Conservation (phyloP, 176 grass and related monocot species). For the Cenchrus fungigraminus region DNA sequence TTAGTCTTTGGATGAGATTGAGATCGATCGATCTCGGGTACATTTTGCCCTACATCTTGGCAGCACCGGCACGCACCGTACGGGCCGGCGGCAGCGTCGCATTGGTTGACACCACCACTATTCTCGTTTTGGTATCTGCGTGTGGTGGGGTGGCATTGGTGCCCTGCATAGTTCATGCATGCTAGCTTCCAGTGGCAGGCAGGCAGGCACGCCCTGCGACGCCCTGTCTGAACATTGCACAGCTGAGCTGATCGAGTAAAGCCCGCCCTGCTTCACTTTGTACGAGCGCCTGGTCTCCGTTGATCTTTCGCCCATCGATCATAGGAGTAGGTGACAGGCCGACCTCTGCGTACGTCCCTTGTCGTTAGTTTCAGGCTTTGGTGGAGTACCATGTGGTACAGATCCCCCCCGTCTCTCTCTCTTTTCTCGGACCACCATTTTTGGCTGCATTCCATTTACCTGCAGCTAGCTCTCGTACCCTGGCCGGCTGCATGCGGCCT, state of each 20-base stretch:
- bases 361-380: constrained; percentile 20
- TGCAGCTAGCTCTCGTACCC: not conserved
- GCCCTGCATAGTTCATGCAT: not conserved
- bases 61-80: not conserved
- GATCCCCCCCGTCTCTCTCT: too few species aligned
- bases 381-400: too few species aligned
- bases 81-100: not conserved
- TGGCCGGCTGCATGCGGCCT: not conserved
- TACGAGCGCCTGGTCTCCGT: constrained; percentile 13
- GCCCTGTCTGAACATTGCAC: not conserved
- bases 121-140: not conserved
- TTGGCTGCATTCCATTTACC: constrained; percentile 2
- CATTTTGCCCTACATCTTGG: not conserved
- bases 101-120: not conserved
- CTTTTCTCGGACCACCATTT: constrained; percentile 18
- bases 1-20: not conserved
- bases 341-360: not conserved
- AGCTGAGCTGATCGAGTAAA: not conserved
- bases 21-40: not conserved
- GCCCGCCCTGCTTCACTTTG: not conserved
- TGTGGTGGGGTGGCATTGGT: not conserved
- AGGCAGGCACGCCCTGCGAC: constrained; percentile 6
- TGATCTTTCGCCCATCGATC: not conserved
- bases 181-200: constrained; percentile 21
- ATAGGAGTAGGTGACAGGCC: not conserved